Evolutionary conservation across 768 basidiomycete genomes (phyloP).

Genomic region (Phylloporus arenicola): DNA sequence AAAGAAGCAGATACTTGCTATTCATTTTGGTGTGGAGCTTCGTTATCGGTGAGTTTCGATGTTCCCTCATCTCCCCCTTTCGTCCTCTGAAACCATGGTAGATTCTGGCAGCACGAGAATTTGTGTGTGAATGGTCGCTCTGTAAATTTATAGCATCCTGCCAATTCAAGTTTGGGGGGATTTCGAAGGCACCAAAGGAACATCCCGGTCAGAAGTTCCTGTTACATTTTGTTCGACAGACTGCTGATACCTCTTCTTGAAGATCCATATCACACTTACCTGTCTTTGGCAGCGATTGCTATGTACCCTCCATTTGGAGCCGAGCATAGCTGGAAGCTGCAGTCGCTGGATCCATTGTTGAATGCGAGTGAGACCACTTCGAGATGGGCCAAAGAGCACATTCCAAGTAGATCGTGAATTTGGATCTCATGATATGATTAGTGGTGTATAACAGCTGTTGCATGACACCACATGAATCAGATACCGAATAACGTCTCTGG

Average conservation of each 20-base stretch:
- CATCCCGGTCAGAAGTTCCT: slow-evolving; percentile 54
- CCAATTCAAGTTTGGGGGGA: slow-evolving; percentile 87
- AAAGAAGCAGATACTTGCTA: slow-evolving; percentile 93
- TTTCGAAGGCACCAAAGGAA: slow-evolving; percentile 78
- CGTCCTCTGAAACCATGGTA: slow-evolving; percentile 24
- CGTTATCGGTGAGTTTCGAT: slow-evolving; percentile 53
- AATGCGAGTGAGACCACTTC: slow-evolving; percentile 67
- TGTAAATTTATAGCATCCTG: slow-evolving; percentile 63
- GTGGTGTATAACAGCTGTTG: neutral
- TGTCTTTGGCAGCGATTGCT: slow-evolving; percentile 77
- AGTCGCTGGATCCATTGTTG: slow-evolving; percentile 58
- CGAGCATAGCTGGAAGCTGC: slow-evolving; percentile 50
- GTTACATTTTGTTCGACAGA: neutral
- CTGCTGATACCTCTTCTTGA: slow-evolving; percentile 12
- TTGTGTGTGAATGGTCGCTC: slow-evolving; percentile 55
- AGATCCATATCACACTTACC: slow-evolving; percentile 96
- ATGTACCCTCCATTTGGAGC: slow-evolving; percentile 48
- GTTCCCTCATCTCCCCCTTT: neutral
- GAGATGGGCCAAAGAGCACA: slow-evolving; percentile 58
- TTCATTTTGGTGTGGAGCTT: slow-evolving; percentile 90
- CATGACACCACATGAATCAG: neutral
- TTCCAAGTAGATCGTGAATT: slow-evolving; percentile 34
- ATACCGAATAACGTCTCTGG: slow-evolving; percentile 26
- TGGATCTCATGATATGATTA: neutral
- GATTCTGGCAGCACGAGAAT: slow-evolving; percentile 60